phyloP scores from a whole-genome alignment of 805 yeast species.

The Wickerhamiella lipophila region DNA sequence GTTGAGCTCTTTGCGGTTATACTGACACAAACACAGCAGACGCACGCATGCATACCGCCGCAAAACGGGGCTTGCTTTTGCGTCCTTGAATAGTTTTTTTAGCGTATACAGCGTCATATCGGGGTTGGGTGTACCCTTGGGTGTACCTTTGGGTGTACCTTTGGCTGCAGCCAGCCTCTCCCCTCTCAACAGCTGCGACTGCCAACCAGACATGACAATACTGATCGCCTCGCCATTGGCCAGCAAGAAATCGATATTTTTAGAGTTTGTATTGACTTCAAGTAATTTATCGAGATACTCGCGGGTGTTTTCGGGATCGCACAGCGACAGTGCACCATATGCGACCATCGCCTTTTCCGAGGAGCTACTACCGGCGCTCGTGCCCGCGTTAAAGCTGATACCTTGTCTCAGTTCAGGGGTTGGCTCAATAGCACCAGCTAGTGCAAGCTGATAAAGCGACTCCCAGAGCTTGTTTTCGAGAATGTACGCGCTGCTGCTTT shows the following conservation, averaged over 20 bases:
- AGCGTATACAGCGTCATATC: neutral
- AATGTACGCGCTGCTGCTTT: neutral
- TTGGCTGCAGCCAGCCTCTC: constrained; percentile 34
- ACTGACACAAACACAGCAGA: constrained; percentile 69
- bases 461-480: constrained; percentile 10
- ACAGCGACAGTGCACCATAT: constrained; percentile 43
- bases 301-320: constrained; percentile 23
- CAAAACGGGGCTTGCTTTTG: constrained; percentile 34
- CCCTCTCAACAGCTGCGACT: constrained; percentile 41
- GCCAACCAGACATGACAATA: constrained; percentile 64
- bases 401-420: neutral
- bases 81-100: neutral
- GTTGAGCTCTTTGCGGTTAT: constrained; percentile 42
- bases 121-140: neutral
- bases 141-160: neutral
- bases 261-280: constrained; percentile 44
- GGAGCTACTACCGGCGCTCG: neutral
- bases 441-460: constrained; percentile 30
- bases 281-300: constrained; percentile 36
- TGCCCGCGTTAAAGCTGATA: neutral
- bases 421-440: constrained; percentile 27
- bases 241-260: constrained; percentile 63
- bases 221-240: constrained; percentile 76
- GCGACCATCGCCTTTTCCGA: constrained; percentile 44
- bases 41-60: constrained; percentile 74